Conservation (phyloP, 1,284 basidiomycete genomes). For the Ganoderma leucocontextum region DNA sequence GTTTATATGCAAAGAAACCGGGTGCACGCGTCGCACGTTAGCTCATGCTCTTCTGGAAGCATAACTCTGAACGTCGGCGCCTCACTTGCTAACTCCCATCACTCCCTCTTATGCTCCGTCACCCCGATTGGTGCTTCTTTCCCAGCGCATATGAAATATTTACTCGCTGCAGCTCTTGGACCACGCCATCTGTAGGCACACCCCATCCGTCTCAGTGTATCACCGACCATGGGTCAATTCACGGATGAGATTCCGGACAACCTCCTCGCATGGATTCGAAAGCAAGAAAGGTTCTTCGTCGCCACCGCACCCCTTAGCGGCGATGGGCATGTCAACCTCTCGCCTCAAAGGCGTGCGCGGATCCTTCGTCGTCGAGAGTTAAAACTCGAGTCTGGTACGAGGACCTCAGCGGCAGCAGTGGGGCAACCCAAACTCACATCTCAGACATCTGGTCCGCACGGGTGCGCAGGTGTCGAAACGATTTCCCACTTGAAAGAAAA, state of each 20-base stretch:
- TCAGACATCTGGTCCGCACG: too few relatives aligned
- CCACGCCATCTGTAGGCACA: not conserved
- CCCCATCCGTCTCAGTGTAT: not conserved
- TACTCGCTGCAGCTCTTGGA: not conserved
- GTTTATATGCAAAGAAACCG: too few relatives aligned
- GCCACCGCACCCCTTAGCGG: slow-evolving; percentile 60
- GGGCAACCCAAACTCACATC: too few relatives aligned
- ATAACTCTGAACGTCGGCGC: not conserved
- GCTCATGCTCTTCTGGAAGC: not conserved
- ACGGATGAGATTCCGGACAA: slow-evolving; percentile 56
- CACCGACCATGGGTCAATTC: slow-evolving; percentile 52
- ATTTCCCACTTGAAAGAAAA: slow-evolving; percentile 66
- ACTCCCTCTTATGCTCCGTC: not conserved
- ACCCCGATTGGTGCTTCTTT: not conserved
- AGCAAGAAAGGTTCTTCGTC: slow-evolving; percentile 65
- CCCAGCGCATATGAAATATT: not conserved
- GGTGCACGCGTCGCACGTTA: too few relatives aligned
- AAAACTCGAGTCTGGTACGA: slow-evolving; percentile 62
- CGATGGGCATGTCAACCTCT: slow-evolving; percentile 63
- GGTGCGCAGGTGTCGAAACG: slow-evolving; percentile 61
- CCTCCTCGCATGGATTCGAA: slow-evolving; percentile 55
- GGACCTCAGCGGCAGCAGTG: slow-evolving; percentile 64
- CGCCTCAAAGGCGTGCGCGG: slow-evolving; percentile 60
- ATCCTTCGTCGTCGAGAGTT: slow-evolving; percentile 57
- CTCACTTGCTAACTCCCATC: not conserved